These are phyloP conservation scores for Recurvomyces mirabilis DNA, from an alignment of 495 filamentous ascomycete species.

Conservation along the genomic window DNA sequence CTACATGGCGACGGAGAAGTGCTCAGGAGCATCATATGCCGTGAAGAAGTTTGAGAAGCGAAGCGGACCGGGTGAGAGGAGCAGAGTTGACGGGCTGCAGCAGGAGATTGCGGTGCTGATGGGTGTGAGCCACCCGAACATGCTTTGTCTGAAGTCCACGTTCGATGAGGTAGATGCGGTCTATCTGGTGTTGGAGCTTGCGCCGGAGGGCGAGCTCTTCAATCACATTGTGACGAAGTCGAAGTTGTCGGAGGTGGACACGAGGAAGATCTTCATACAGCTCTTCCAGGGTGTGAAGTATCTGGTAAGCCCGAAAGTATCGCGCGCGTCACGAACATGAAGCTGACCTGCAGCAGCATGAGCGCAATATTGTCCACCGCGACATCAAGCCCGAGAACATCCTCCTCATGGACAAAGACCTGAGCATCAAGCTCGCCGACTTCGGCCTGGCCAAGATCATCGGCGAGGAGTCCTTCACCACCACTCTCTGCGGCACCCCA, in stretches of 20 bases:
- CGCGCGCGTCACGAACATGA: no score
- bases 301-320: slow-evolving; percentile 63
- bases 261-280: slow-evolving; percentile 78
- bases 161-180: slow-evolving; percentile 87
- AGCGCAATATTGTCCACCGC: slow-evolving; percentile 92
- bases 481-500: slow-evolving; percentile 90
- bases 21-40: slow-evolving; percentile 71
- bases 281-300: slow-evolving; percentile 92
- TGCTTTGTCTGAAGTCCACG: slow-evolving; percentile 88
- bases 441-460: slow-evolving; percentile 98
- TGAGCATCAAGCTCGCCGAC: slow-evolving; percentile 87
- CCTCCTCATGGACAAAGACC: slow-evolving; percentile 66
- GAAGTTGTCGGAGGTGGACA: slow-evolving; percentile 74
- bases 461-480: slow-evolving; percentile 96
- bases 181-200: slow-evolving; percentile 86
- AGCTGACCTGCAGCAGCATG: slow-evolving; percentile 74
- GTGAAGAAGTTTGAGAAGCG: slow-evolving; percentile 90
- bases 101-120: slow-evolving; percentile 95
- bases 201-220: slow-evolving; percentile 87
- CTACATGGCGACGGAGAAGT: slow-evolving; percentile 77
- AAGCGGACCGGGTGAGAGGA: slow-evolving; percentile 62
- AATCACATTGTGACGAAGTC: slow-evolving; percentile 81
- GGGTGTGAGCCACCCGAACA: slow-evolving; percentile 90
- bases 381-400: slow-evolving; percentile 99
- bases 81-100: slow-evolving; percentile 73